These are phyloP conservation scores for Volvariella volvacea DNA, from an alignment of 1,284 basidiomycete species.

Conservation along the genomic window DNA sequence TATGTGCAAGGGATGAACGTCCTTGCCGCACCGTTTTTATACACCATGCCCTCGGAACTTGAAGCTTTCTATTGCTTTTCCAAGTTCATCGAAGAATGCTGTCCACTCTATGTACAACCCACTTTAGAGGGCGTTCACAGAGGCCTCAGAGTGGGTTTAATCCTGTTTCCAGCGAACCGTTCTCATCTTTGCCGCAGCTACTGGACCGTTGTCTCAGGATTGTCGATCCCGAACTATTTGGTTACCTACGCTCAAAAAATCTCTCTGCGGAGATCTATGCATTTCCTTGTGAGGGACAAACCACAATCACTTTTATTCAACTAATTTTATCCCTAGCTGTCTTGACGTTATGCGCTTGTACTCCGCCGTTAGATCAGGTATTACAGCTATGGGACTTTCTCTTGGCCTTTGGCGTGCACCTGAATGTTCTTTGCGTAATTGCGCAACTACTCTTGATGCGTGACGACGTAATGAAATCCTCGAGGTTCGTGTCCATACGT, in stretches of 20 bases:
- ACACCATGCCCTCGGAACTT: conserved; percentile 91
- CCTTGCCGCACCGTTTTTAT: conserved; percentile 93
- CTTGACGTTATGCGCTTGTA: conserved; percentile 93
- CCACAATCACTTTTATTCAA: conserved; percentile 2
- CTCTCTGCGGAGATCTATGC: conserved; percentile 98
- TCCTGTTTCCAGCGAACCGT: no score
- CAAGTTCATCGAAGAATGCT: conserved; percentile 89
- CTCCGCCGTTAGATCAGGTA: conserved; percentile 92
- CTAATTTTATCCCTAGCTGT: conserved; percentile 51
- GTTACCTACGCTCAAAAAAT: conserved; percentile 81
- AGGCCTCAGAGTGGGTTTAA: conserved; percentile 75
- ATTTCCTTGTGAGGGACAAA: conserved; percentile 74
- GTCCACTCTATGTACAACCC: conserved; percentile 93
- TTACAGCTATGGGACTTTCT: conserved; percentile 96
- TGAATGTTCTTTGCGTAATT: conserved; percentile 95
- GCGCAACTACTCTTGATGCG: conserved; percentile 89
- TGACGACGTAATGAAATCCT: conserved; percentile 79
- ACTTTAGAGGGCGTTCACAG: conserved; percentile 92
- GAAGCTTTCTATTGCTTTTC: conserved; percentile 97
- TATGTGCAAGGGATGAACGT: conserved; percentile 99
- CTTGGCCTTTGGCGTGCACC: conserved; percentile 90
- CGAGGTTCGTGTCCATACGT: conserved; percentile 50
- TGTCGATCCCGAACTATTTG: conserved; percentile 82
- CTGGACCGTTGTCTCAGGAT: conserved; percentile 88
- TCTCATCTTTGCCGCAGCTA: conserved; percentile 55